Evolutionary conservation across 2,329 filamentous ascomycete species (phyloP).

Genomic region (Lachnellula hyalina): DNA sequence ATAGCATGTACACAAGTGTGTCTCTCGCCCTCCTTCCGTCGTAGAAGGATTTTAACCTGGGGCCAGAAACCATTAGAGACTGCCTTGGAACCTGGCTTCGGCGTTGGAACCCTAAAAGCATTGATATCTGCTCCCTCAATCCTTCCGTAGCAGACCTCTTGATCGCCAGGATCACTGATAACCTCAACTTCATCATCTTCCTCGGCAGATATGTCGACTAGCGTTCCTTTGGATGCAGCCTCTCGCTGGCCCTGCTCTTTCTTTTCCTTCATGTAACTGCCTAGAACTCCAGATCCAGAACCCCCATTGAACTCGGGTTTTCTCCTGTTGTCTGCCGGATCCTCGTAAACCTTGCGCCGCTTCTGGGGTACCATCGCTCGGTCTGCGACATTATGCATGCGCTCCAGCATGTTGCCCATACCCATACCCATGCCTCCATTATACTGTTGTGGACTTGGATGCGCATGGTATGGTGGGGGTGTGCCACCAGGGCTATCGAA

Average conservation of each 20-base stretch:
- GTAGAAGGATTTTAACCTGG: conserved; percentile 66
- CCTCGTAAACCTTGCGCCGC: conserved; percentile 52
- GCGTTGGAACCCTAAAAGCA: conserved; percentile 62
- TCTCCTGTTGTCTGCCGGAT: conserved; percentile 37
- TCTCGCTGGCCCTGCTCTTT: conserved; percentile 40
- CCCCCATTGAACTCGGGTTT: conserved; percentile 41
- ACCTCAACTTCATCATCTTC: conserved; percentile 56
- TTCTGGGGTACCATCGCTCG: conserved; percentile 60
- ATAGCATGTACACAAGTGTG: conserved; percentile 63
- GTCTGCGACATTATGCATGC: conserved; percentile 68
- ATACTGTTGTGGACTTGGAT: conserved; percentile 2
- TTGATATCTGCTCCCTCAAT: conserved; percentile 63
- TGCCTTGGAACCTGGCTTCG: conserved; percentile 56
- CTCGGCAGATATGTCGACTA: conserved; percentile 42
- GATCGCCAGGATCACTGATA: conserved; percentile 54
- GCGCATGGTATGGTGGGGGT: conserved; percentile 4
- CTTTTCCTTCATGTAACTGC: conserved; percentile 61
- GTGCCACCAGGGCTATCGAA: conserved; percentile 28
- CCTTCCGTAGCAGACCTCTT: conserved; percentile 78
- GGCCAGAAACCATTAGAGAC: conserved; percentile 61
- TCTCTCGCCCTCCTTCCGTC: conserved; percentile 49
- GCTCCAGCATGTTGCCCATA: conserved; percentile 63
- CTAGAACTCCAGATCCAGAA: conserved; percentile 54
- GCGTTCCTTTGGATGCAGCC: conserved; percentile 26
- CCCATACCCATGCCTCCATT: conserved; percentile 31